These are phyloP conservation scores for Trichosporon inkin DNA, from an alignment of 1,284 basidiomycete species.

Conservation along the genomic window DNA sequence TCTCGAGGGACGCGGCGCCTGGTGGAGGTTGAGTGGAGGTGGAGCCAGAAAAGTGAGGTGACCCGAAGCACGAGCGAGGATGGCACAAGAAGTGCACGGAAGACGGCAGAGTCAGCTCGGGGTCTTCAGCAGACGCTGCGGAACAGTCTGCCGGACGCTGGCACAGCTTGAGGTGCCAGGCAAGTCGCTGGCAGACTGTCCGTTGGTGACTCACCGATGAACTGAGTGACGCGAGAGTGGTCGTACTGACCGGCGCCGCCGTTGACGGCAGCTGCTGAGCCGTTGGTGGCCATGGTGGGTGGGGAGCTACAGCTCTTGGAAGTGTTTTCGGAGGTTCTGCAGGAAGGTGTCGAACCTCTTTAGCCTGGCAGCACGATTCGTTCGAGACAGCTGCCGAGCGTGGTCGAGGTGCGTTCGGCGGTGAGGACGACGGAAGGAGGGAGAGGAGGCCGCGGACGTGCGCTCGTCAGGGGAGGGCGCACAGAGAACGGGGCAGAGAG, in stretches of 20 bases:
- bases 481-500: neutral
- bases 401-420: slow-evolving; percentile 1
- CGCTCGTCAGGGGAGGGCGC: neutral
- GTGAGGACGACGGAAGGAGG: neutral
- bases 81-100: too few species aligned
- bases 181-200: neutral
- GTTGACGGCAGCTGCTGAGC: slow-evolving; percentile 25
- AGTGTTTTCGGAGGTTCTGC: neutral
- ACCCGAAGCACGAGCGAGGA: too few species aligned
- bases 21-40: slow-evolving; percentile 16
- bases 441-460: neutral
- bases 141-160: neutral
- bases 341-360: slow-evolving; percentile 5
- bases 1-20: slow-evolving; percentile 91
- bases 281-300: slow-evolving; percentile 30
- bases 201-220: slow-evolving; percentile 58
- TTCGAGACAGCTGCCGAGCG: neutral
- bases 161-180: neutral
- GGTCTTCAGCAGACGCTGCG: neutral
- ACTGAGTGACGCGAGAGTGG: slow-evolving; percentile 70
- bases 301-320: neutral
- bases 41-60: slow-evolving; percentile 12
- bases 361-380: neutral
- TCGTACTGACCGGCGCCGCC: slow-evolving; percentile 41
- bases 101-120: slow-evolving; percentile 7